These are phyloP conservation scores for Cydonia oblonga DNA, from an alignment of 331 rosid species.

Conservation along the genomic window DNA sequence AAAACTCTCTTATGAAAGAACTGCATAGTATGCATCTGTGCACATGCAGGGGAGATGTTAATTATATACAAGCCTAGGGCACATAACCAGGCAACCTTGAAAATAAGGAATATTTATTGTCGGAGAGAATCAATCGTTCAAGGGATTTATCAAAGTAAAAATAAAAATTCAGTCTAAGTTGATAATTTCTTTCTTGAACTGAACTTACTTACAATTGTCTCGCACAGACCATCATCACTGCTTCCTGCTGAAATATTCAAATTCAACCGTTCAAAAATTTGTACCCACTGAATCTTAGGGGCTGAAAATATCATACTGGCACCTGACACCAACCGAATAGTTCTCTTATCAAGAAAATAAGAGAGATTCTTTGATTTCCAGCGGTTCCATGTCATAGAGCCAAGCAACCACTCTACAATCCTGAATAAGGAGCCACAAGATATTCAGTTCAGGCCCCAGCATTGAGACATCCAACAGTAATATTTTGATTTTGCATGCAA, in stretches of 20 bases:
- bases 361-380: slow-evolving; percentile 26
- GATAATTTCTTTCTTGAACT: not conserved
- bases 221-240: not conserved
- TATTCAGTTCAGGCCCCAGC: not conserved
- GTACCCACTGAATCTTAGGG: slow-evolving; percentile 30
- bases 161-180: not conserved
- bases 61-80: not conserved
- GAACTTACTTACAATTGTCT: slow-evolving; percentile 20
- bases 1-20: not conserved
- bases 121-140: not conserved
- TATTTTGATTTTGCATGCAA: not conserved
- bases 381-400: slow-evolving; percentile 19
- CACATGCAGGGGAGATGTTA: not conserved
- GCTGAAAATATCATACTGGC: slow-evolving; percentile 35
- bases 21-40: not conserved
- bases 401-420: slow-evolving; percentile 19
- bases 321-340: slow-evolving; percentile 29
- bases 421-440: slow-evolving; percentile 17
- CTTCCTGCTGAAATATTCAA: slow-evolving; percentile 11
- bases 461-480: not conserved
- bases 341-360: slow-evolving; percentile 27
- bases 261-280: slow-evolving; percentile 13
- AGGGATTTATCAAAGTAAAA: not conserved
- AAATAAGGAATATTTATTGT: not conserved
- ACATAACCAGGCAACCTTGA: not conserved